Base-by-base conservation (phyloP, 805 yeast species). In the Ogataea thermomethanolica region DNA sequence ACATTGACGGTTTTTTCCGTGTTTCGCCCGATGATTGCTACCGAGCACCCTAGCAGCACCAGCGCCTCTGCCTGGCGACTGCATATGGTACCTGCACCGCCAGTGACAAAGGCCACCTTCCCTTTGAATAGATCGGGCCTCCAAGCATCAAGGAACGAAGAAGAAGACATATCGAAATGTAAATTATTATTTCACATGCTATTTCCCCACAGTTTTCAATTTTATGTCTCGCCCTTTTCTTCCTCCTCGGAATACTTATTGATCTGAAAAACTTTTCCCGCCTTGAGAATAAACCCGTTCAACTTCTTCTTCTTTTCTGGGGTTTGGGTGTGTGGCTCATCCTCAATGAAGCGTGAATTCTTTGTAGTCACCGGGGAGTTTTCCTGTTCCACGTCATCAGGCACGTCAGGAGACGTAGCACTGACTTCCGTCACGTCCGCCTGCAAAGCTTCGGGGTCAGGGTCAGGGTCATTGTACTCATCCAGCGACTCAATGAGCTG, bases 71-170 rank as follows among this genome's bases (percentile, higher is more conserved):
- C 77, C 61, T 90, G 97, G 5, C 84, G 91, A 34, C 93, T 70
- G 62, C 97, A 90, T 40, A 91, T 90, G n/a, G 95, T 79, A 9
- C 97, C 97, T 2, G 97, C 93, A 10, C 97, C 97, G 5, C 98
- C 98, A 1, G 98, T 91, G 37, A 88, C 86, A 50, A 90, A 84
- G 5, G 79, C 93, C 2, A 87, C 96, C 60, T 89, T 89, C 10
- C 84, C 95, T 43, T 78, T 71, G 67, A 89, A 89, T 28, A 88
- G 53, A 49, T 75, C 84, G 1, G 81, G 77, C 48, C 81, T 80
- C 67, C 67, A 64, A 1, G 51, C 46, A 6, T 35, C 22, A 11
- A 36, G 26, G 28, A 49, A 37, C 8, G 31, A 25, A 39, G 33
- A 33, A 29, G 42, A 33, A 29, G 29, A 14, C 37, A 39, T 33